phyloP scores from a whole-genome alignment of 371 early-diverging fungal species.

The Basidiobolus meristosporus region DNA sequence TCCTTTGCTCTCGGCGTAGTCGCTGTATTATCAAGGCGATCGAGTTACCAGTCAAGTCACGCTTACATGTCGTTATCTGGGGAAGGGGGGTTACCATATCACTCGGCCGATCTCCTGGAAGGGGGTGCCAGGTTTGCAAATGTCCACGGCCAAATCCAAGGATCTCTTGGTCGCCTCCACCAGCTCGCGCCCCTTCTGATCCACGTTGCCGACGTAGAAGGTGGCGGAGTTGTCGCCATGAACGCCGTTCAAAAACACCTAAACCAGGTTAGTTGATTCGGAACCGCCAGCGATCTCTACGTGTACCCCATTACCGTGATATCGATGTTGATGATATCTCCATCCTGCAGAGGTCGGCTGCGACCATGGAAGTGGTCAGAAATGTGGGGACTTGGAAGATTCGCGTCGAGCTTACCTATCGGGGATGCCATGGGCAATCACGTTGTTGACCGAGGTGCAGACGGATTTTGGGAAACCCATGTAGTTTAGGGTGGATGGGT shows the following conservation, averaged over 20 bases:
- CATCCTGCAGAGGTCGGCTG: constrained; percentile 52
- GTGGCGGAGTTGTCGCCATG: constrained; percentile 84
- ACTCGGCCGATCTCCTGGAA: constrained; percentile 48
- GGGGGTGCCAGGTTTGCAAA: constrained; percentile 57
- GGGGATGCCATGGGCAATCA: constrained; percentile 82
- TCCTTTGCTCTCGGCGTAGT: constrained; percentile 24
- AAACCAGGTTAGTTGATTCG: neutral
- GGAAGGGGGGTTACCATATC: constrained; percentile 21
- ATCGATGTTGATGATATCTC: constrained; percentile 86
- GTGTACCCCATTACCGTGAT: constrained; percentile 19
- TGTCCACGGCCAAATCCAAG: constrained; percentile 67
- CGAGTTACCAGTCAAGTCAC: too few relatives aligned
- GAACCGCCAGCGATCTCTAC: neutral
- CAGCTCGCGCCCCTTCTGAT: constrained; percentile 41
- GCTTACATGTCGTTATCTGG: neutral
- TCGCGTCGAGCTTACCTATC: constrained; percentile 19
- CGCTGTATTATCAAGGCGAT: constrained; percentile 10
- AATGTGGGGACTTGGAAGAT: neutral
- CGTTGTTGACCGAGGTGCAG: constrained; percentile 37
- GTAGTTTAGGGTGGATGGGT: constrained; percentile 92
- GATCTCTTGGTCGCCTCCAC: constrained; percentile 59
- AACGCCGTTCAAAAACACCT: constrained; percentile 66
- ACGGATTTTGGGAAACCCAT: constrained; percentile 78
- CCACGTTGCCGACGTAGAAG: constrained; percentile 71
- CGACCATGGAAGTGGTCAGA: neutral